phyloP scores from a whole-genome alignment of 148 eudicot species.

The Vaccinium corymbosum region DNA sequence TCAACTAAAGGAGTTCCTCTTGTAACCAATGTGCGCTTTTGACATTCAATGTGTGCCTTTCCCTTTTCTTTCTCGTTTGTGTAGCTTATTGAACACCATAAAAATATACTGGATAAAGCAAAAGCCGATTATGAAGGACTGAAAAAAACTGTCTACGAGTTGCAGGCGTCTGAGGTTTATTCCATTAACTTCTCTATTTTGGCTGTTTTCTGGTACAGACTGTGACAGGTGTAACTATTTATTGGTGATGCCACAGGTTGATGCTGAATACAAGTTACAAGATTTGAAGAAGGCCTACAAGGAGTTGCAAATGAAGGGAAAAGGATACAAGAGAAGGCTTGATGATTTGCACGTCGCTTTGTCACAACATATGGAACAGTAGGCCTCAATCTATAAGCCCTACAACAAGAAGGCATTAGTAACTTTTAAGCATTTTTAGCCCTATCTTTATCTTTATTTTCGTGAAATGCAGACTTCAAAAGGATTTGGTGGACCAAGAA shows the following conservation, averaged over 20 bases:
- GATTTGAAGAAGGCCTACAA: conserved; percentile 74
- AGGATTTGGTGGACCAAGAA: conserved; percentile 80
- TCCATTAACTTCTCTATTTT: not conserved
- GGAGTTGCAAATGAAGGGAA: conserved; percentile 84
- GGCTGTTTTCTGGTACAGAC: not conserved
- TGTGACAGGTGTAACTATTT: not conserved
- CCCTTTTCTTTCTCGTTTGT: not conserved
- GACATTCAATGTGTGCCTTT: not conserved
- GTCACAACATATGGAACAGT: conserved; percentile 89
- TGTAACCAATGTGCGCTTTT: not conserved
- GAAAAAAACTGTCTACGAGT: conserved; percentile 71
- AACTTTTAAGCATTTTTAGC: not conserved
- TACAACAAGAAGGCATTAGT: not conserved
- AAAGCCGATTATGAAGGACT: conserved; percentile 69
- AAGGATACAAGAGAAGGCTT: conserved; percentile 69
- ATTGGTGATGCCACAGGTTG: conserved; percentile 53
- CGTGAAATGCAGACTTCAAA: conserved; percentile 53
- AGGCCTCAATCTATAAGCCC: conserved; percentile 21
- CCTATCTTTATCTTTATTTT: not conserved
- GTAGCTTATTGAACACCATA: conserved; percentile 80
- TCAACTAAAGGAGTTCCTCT: not conserved
- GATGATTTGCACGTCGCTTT: conserved; percentile 65
- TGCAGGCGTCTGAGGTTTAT: conserved; percentile 86
- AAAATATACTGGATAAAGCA: conserved; percentile 69
- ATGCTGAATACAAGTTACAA: conserved; percentile 87